These are phyloP conservation scores for Heteromeles arbutifolia DNA, from an alignment of 306 rosid species.

Conservation along the genomic window DNA sequence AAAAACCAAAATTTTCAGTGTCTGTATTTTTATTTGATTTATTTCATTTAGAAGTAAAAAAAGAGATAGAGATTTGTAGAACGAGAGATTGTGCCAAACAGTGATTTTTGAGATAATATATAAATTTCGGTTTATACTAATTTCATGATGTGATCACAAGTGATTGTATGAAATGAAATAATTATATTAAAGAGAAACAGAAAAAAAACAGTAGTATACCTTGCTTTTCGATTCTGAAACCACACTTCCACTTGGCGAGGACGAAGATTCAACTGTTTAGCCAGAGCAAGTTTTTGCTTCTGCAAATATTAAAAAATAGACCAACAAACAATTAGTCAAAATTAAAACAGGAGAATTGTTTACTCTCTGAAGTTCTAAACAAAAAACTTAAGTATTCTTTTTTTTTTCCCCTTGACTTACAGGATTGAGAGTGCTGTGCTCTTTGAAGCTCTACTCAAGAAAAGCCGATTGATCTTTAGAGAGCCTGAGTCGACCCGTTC, in stretches of 20 bases:
- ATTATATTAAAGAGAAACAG: background rate
- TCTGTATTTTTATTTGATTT: background rate
- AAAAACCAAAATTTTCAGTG: background rate
- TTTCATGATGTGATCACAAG: background rate
- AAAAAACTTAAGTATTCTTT: background rate
- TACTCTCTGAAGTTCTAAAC: background rate
- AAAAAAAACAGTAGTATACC: conserved; percentile 25
- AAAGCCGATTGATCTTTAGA: conserved; percentile 86
- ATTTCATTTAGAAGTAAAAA: too few species aligned
- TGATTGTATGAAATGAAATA: background rate
- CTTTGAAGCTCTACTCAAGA: conserved; percentile 90
- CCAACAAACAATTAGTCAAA: background rate
- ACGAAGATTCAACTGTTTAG: conserved; percentile 79
- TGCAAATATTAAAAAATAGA: conserved; percentile 12
- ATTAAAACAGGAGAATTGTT: background rate
- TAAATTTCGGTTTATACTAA: background rate
- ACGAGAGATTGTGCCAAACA: background rate
- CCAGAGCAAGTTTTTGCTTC: conserved; percentile 83
- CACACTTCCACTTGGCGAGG: conserved; percentile 99
- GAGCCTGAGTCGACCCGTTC: conserved; percentile 72
- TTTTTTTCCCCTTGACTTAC: conserved; percentile 29
- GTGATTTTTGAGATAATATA: background rate
- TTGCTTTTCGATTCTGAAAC: conserved; percentile 98
- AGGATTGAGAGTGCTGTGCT: conserved; percentile 86
- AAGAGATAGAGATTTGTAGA: too few species aligned